Evolutionary conservation across 192 early-diverging fungal species (phyloP).

Genomic region (Entomortierella beljakovae): DNA sequence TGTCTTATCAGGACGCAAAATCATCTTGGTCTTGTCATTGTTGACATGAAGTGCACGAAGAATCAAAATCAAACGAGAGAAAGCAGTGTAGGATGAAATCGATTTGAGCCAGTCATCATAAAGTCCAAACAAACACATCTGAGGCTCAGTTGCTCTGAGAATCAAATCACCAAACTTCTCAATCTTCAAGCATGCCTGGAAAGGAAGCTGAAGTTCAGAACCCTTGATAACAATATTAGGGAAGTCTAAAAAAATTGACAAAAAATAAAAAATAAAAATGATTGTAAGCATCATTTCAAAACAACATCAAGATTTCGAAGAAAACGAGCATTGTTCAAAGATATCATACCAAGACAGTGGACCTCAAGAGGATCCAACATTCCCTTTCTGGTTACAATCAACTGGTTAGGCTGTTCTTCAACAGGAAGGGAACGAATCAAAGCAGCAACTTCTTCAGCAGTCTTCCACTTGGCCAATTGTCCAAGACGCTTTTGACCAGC

Average conservation of each 20-base stretch:
- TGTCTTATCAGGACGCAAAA: constrained; percentile 93
- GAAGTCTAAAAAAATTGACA: constrained; percentile 78
- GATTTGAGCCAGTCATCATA: constrained; percentile 98
- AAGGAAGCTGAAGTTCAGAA: constrained; percentile 96
- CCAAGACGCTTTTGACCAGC: constrained; percentile 99
- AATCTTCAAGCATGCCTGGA: constrained; percentile 97
- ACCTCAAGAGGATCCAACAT: constrained; percentile 99
- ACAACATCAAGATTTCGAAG: too few relatives aligned
- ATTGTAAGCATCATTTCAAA: not conserved
- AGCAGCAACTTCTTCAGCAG: constrained; percentile 99
- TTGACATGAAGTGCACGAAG: constrained; percentile 98
- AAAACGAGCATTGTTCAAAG: too few relatives aligned
- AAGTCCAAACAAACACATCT: constrained; percentile 91
- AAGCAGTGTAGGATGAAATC: constrained; percentile 97
- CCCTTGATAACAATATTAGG: constrained; percentile 99
- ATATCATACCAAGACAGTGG: constrained; percentile 67
- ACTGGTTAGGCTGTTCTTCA: constrained; percentile 99
- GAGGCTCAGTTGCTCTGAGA: constrained; percentile 97
- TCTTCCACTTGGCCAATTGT: constrained; percentile 99
- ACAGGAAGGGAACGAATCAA: constrained; percentile 98
- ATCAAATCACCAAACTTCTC: constrained; percentile 99
- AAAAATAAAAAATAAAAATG: constrained; percentile 6
- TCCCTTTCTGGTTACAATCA: constrained; percentile 99
- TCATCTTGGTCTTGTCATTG: constrained; percentile 97
- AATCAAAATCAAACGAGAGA: constrained; percentile 96